Conservation (phyloP, 2,329 filamentous ascomycete genomes). For the Diaporthe ilicicola region DNA sequence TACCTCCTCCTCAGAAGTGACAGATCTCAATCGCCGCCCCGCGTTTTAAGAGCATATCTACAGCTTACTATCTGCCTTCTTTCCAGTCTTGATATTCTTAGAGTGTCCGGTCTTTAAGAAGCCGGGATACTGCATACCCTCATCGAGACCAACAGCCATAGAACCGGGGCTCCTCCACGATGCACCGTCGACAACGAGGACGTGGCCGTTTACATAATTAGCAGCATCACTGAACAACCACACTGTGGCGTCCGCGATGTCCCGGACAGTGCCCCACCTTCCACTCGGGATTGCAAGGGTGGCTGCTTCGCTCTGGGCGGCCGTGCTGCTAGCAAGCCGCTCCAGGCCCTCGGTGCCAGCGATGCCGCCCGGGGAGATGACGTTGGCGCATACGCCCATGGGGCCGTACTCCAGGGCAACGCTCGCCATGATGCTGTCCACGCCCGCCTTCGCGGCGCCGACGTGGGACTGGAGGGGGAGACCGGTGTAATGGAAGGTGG, state of each 20-base stretch:
- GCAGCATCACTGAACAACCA: conserved; percentile 88
- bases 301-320: conserved; percentile 44
- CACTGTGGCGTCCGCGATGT: conserved; percentile 92
- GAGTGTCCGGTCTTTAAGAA: conserved; percentile 53
- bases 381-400: conserved; percentile 84
- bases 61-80: conserved; percentile 43
- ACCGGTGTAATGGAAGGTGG: conserved; percentile 90
- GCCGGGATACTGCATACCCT: conserved; percentile 61
- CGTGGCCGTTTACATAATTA: conserved; percentile 85
- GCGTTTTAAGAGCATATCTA: neutral
- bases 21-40: neutral
- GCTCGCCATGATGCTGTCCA: conserved; percentile 83
- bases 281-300: conserved; percentile 72
- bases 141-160: conserved; percentile 55
- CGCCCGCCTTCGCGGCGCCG: conserved; percentile 88
- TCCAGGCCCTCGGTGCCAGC: conserved; percentile 83
- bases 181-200: conserved; percentile 76
- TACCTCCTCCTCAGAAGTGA: neutral
- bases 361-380: conserved; percentile 89
- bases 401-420: conserved; percentile 92
- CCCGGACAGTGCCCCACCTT: conserved; percentile 79
- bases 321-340: conserved; percentile 57
- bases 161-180: conserved; percentile 63
- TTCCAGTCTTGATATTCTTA: conserved; percentile 49
- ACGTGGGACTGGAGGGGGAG: conserved; percentile 88